Evolutionary conservation across 192 early-diverging fungal species (phyloP).

Genomic region (Fimicolochytrium jonesii): DNA sequence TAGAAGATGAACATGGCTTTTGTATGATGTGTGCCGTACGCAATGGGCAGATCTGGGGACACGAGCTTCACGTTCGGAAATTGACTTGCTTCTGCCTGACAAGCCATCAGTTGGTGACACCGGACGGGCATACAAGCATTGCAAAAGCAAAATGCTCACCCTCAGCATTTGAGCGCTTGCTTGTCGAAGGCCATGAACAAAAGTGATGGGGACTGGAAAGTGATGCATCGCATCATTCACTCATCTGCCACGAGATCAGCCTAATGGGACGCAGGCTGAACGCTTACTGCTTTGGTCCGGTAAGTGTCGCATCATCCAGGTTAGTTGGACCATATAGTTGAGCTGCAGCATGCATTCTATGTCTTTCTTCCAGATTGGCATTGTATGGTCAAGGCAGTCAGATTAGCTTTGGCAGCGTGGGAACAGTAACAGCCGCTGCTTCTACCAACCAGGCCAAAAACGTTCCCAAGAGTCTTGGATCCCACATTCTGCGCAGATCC

Average conservation of each 20-base stretch:
- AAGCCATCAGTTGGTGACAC: not conserved
- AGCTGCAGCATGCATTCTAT: slow-evolving; percentile 25
- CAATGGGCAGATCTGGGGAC: slow-evolving; percentile 15
- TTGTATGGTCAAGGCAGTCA: not conserved
- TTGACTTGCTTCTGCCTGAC: slow-evolving; percentile 4
- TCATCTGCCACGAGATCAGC: not conserved
- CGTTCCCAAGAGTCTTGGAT: slow-evolving; percentile 6
- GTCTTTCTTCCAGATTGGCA: not conserved
- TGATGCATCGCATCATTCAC: no score
- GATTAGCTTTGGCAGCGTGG: not conserved
- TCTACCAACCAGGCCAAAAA: not conserved
- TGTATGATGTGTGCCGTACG: slow-evolving; percentile 54
- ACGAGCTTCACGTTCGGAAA: slow-evolving; percentile 21
- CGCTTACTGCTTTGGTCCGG: slow-evolving; percentile 6
- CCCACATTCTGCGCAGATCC: slow-evolving; percentile 15
- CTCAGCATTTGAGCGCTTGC: not conserved
- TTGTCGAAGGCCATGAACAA: slow-evolving; percentile 23
- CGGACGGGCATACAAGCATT: not conserved
- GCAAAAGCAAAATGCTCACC: not conserved
- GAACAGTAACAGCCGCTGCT: not conserved
- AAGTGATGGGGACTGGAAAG: slow-evolving; percentile 11
- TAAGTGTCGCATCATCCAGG: slow-evolving; percentile 25
- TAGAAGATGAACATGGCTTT: slow-evolving; percentile 63
- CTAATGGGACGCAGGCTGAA: not conserved
- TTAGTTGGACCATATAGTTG: slow-evolving; percentile 31